Conservation (phyloP, 1,284 basidiomycete species). For the Rhodotorula sp. region DNA sequence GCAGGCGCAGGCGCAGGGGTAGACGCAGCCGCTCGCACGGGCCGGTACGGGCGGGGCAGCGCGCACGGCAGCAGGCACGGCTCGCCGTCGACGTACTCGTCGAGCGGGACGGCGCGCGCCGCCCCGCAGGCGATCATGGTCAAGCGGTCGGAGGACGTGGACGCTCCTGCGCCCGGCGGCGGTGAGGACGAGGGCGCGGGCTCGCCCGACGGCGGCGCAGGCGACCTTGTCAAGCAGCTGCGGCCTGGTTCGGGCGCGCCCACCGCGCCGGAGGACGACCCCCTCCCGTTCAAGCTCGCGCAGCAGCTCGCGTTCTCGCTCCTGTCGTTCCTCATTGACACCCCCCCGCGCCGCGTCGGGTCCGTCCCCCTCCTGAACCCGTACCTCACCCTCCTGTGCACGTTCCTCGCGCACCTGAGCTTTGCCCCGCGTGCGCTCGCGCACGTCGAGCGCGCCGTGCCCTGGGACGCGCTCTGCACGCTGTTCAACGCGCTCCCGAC, state of each 20-base stretch:
- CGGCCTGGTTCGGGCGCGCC: neutral
- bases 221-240: slow-evolving; percentile 38
- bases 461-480: slow-evolving; percentile 73
- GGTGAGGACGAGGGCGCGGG: slow-evolving; percentile 49
- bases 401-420: slow-evolving; percentile 77
- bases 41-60: neutral
- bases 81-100: neutral
- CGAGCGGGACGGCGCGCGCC: slow-evolving; percentile 53
- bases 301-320: slow-evolving; percentile 77
- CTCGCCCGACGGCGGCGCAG: neutral
- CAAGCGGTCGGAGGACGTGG: slow-evolving; percentile 31
- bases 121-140: slow-evolving; percentile 45
- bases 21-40: too few relatives aligned
- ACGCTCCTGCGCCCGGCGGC: neutral
- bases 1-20: slow-evolving; percentile 5
- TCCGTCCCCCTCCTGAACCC: slow-evolving; percentile 68
- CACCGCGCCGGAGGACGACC: slow-evolving; percentile 48
- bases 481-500: slow-evolving; percentile 60
- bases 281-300: slow-evolving; percentile 68
- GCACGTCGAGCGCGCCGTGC: slow-evolving; percentile 72
- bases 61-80: neutral
- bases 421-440: slow-evolving; percentile 65
- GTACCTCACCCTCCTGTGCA: slow-evolving; percentile 81
- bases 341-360: slow-evolving; percentile 24
- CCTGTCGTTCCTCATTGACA: slow-evolving; percentile 62